phyloP scores from a whole-genome alignment of 106 monocot genomes.

The Agapanthus africanus region DNA sequence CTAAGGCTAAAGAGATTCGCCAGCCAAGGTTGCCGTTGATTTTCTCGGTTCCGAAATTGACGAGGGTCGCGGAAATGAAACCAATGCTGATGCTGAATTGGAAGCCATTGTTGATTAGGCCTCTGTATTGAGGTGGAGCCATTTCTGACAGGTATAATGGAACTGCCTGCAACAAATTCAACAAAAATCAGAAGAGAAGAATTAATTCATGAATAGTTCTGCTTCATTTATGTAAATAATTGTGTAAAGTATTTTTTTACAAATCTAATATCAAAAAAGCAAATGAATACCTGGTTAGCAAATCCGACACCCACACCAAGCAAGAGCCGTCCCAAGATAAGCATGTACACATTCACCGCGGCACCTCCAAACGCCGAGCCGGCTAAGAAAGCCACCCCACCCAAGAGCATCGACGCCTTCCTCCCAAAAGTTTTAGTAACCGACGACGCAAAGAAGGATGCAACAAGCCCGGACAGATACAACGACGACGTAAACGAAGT shows the following conservation, averaged over 20 bases:
- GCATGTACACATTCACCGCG: conserved; percentile 31
- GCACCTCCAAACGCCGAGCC: conserved; percentile 33
- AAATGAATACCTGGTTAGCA: conserved; percentile 61
- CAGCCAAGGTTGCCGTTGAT: conserved; percentile 26
- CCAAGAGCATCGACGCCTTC: conserved; percentile 21
- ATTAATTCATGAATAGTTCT: too few species aligned
- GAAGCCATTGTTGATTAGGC: conserved; percentile 29
- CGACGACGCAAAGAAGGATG: conserved; percentile 25
- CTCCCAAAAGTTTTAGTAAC: conserved; percentile 24
- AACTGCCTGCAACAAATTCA: conserved; percentile 22
- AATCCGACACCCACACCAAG: conserved; percentile 57
- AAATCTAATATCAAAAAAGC: too few species aligned
- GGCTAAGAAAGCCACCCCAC: conserved; percentile 27
- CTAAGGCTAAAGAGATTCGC: conserved; percentile 28
- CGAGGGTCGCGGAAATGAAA: conserved; percentile 22
- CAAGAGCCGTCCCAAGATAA: conserved; percentile 44
- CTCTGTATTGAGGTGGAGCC: conserved; percentile 27
- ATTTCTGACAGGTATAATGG: conserved; percentile 40
- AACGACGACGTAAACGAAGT: conserved; percentile 35
- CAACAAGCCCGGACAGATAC: conserved; percentile 31
- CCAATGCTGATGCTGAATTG: conserved; percentile 25
- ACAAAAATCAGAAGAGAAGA: background rate
- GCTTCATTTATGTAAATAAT: background rate
- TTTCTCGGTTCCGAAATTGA: conserved; percentile 41
- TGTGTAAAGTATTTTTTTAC: too few species aligned